Base-by-base conservation (phyloP, 176 grass and related monocot species). In the Raddia guianensis region DNA sequence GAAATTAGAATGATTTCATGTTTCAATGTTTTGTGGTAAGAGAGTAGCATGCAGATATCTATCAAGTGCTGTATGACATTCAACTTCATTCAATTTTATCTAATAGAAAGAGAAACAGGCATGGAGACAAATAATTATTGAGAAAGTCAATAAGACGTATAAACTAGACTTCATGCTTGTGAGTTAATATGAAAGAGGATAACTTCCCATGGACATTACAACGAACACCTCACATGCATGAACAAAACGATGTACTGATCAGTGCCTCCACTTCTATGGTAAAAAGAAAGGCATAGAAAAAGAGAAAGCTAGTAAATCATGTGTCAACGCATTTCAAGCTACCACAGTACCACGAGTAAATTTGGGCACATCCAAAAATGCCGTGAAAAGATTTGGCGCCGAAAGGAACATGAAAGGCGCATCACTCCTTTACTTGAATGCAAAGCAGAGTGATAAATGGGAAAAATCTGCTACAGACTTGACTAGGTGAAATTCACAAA, bases 391-490 rank as follows among this genome's bases (percentile, higher is more conserved):
- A 67, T 73, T 57, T 0, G 8, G 2, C 51, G 50, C 32, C 0
- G 53, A 81, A 70, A 37, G 18, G 8, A 19, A 20, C 47, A 34
- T 19, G 81, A 7, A 66, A 52, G 14, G 14, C 54, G n/a, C 68
- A 44, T 52, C 32, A 19, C 32, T 62, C 11, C 43, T 76, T 49
- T 20, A 47, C 6, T 46, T 12, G 44, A 62, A 14, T 42, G 18
- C 18, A 61, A 68, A 86, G 32, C 37, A 78, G 40, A 67, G 59
- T 69, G 47, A 46, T 58, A 37, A 63, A 70, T 50, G 42, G 2
- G 14, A 60, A 27, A 27, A 32, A 87, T 33, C 15, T 20, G 48
- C 47, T 49, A 58, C 16, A 68, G 61, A 20, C 14, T 62, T 67
- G 37, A 34, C 19, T 35, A 61, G 72, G 15, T 60, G 49, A 40